Base-by-base conservation (phyloP, 495 filamentous ascomycete genomes). In the Penicillium verhagenii region DNA sequence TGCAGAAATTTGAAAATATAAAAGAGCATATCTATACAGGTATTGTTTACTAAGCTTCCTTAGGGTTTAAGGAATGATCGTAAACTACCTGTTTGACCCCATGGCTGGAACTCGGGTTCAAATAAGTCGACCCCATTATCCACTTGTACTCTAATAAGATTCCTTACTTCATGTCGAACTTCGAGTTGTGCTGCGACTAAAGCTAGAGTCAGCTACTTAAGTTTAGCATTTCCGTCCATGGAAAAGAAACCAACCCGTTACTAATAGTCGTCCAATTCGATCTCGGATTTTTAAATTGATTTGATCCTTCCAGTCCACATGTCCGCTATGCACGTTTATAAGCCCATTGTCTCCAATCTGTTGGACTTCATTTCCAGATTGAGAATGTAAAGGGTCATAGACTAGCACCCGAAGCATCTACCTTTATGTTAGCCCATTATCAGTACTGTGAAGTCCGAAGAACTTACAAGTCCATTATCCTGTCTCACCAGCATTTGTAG, bases 71-170 rank as follows among this genome's bases (percentile, higher is more conserved):
- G 28, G 18, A 23, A 48, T 2, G 47, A 25, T 2, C 38, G 18
- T 21, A 50, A 45, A n/a, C 38, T 45, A 25, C 47, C 39, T 8
- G 46, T 50, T 19, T 50, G 39, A 24, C 53, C 29, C 47, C 54
- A 58, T 76, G n/a, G 72, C 73, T 29, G 50, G 60, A 59, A 56
- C 31, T 61, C 53, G 35, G 50, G 50, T 26, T 61, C 45, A 44
- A 56, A 50, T 25, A 51, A 26, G 19, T 35, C 39, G 3, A 56
- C 28, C 2, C 23, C 20, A 14, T 50, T 20, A 38, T 45, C 24
- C 6, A 50, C 39, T 6, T 39, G 25, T 13, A 5, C 25, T 16
- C 53, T 23, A 11, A 56, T 47, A 0, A 46, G 21, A 19, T 50
- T 18, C 25, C 53, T 50, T 3, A 56, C 39, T 9, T 50, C 20